Base-by-base conservation (phyloP, 805 yeast species). In the Lipomyces mesembrius region DNA sequence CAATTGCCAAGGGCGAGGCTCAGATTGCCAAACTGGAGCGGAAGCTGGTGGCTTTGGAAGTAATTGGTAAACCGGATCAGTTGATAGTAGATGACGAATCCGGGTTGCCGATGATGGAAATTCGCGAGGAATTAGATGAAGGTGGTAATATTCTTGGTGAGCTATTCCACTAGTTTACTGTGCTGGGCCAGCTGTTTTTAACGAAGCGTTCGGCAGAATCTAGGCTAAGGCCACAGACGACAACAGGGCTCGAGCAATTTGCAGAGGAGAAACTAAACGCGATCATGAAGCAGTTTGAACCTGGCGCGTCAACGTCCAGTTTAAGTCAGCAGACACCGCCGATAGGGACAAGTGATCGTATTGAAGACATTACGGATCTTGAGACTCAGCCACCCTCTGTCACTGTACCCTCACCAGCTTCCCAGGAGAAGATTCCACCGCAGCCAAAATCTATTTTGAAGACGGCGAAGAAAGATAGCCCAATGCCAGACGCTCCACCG, bases 51-150 rank as follows among this genome's bases (percentile, higher is more conserved):
- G 59, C 60, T 32, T 27, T 68, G 20, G 53, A 64, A 22, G 43
- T 59, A 12, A 56, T 62, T 25, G 55, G 39, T 22, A 61, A 60
- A 51, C 57, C 68, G 5, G 66, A 64, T 35, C 63, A 59, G 20
- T 52, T 59, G 1, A 56, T 65, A 1, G 22, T 65, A 8, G 71
- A 68, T 56, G 70, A 68, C 22, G 85, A 80, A 2, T 87, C 84
- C 17, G 86, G 82, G 0, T 73, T 87, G 1, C 92, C 91, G 0
- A 79, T 90, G 29, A 86, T 92, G 87, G 97, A 92, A 65, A 93
- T 93, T 27, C 82, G 87, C 62, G 98, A 92, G 74, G 90, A 87
- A 62, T 77, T 93, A 51, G 97, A 92, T 76, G 97, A 91, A 0
- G 87, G 90, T n/a, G 97, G 87, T 0, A 86, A 90, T 67, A 82